phyloP scores from a whole-genome alignment of 2,329 filamentous ascomycete species.

The Fusarium gaditjirri region DNA sequence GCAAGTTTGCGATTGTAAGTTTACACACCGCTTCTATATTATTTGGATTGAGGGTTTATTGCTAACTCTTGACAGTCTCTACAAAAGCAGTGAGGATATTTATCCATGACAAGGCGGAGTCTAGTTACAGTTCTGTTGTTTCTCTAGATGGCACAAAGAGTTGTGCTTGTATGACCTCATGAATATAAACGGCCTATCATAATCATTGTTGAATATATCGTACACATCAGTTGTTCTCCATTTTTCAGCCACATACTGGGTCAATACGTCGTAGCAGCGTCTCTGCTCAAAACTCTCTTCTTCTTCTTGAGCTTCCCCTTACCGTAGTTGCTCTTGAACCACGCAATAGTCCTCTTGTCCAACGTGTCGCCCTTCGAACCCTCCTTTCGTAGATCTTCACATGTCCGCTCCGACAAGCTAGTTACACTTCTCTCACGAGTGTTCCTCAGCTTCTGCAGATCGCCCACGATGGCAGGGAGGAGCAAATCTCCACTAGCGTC shows the following conservation, averaged over 20 bases:
- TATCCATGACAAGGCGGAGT: not conserved
- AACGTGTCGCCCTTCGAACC: not conserved
- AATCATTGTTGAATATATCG: not conserved
- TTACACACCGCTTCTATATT: not conserved
- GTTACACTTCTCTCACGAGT: conserved; percentile 1
- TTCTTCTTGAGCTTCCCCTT: conserved; percentile 30
- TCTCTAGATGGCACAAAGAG: not conserved
- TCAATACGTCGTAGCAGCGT: conserved; percentile 19
- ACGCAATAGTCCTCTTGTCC: conserved; percentile 21
- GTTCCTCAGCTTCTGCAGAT: conserved; percentile 28
- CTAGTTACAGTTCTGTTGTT: not conserved
- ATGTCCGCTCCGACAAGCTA: conserved; percentile 26
- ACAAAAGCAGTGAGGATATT: conserved; percentile 19
- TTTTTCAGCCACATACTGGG: not conserved
- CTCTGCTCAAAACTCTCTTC: conserved; percentile 20
- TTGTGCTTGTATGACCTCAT: not conserved
- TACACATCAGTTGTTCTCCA: not conserved
- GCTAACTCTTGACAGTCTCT: conserved; percentile 33
- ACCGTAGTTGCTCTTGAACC: conserved; percentile 21
- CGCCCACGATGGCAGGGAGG: conserved; percentile 29
- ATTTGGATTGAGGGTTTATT: not conserved
- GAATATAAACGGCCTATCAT: conserved; percentile 3
- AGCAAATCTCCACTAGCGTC: conserved; percentile 17
- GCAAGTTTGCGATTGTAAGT: conserved; percentile 76
- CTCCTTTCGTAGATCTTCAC: conserved; percentile 10